phyloP scores from a whole-genome alignment of 2,329 filamentous ascomycete species.

The Exophiala sideris region DNA sequence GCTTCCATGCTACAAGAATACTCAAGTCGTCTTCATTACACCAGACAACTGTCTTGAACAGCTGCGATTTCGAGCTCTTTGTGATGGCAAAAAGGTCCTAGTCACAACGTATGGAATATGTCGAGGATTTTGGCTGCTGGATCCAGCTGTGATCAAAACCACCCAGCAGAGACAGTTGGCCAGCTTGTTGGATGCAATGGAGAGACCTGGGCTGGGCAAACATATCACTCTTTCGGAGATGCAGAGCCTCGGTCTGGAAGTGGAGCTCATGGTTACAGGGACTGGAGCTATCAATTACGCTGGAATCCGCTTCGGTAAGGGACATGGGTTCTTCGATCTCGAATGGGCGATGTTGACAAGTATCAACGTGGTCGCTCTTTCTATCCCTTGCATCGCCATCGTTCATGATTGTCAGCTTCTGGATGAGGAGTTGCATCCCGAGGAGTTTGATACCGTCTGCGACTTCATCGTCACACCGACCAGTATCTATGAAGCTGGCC shows the following conservation, averaged over 20 bases:
- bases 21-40: constrained; percentile 38
- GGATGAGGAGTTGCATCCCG: constrained; percentile 34
- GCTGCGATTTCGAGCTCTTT: constrained; percentile 38
- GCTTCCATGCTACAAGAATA: constrained; percentile 34
- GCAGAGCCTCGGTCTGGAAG: constrained; percentile 26
- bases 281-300: constrained; percentile 38
- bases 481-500: constrained; percentile 29
- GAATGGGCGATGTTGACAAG: constrained; percentile 43
- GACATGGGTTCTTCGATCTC: constrained; percentile 42
- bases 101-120: constrained; percentile 43
- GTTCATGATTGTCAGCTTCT: constrained; percentile 45
- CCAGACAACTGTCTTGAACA: constrained; percentile 46
- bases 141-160: constrained; percentile 34
- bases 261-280: constrained; percentile 41
- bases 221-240: constrained; percentile 38
- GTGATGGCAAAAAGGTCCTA: constrained; percentile 41
- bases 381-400: constrained; percentile 34
- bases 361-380: constrained; percentile 31
- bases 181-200: constrained; percentile 43
- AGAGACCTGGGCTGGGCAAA: constrained; percentile 35
- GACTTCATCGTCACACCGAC: constrained; percentile 42
- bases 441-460: constrained; percentile 41
- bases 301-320: constrained; percentile 43
- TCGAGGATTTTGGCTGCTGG: constrained; percentile 42
- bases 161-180: constrained; percentile 34